Conservation (phyloP, 768 basidiomycete genomes). For the Lactifluus rugatus region DNA sequence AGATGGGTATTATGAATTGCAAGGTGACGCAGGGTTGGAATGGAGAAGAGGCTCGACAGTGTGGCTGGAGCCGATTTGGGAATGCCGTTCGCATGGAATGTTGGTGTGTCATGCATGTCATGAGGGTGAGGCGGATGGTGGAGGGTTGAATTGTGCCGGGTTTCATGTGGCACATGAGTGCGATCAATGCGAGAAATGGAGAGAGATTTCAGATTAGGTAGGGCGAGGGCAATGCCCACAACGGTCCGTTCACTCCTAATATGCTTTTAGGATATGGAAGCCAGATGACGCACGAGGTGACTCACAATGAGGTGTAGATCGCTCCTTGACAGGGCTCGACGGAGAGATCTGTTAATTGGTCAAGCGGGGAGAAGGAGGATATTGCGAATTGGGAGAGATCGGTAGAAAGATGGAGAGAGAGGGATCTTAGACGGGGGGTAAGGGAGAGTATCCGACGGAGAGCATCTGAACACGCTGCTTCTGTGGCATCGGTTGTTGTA, state of each 20-base stretch:
- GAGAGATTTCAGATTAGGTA: constrained; percentile 15
- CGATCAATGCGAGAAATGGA: constrained; percentile 18
- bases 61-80: background rate
- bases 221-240: constrained; percentile 13
- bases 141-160: no score
- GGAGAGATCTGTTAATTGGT: constrained; percentile 10
- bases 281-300: constrained; percentile 3
- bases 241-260: constrained; percentile 16
- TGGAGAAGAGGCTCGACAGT: constrained; percentile 11
- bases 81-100: background rate
- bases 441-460: constrained; percentile 5
- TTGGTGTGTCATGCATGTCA: background rate
- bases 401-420: constrained; percentile 15
- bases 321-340: constrained; percentile 14
- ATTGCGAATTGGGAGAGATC: constrained; percentile 11
- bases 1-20: constrained; percentile 15
- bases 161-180: background rate
- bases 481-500: background rate
- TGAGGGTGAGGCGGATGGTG: no score
- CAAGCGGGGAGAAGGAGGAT: constrained; percentile 7
- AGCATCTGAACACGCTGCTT: constrained; percentile 8
- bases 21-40: constrained; percentile 14
- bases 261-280: background rate
- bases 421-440: constrained; percentile 10
- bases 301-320: constrained; percentile 9